Evolutionary conservation across 2,329 filamentous ascomycete genomes (phyloP).

Genomic region (Ceratocystis cacaofunesta): DNA sequence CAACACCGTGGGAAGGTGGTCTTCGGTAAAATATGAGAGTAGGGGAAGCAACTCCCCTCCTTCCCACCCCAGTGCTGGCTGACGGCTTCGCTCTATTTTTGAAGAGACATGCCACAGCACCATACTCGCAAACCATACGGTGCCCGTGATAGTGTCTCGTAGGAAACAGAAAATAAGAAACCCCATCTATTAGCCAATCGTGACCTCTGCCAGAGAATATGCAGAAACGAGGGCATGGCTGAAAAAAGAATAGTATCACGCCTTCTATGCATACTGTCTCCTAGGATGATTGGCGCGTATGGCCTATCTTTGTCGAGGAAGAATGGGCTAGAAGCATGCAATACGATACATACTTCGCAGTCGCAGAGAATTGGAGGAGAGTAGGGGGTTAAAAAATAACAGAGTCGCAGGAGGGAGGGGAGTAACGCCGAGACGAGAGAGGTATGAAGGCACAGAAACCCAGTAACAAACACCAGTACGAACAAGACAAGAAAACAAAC

Average conservation of each 20-base stretch:
- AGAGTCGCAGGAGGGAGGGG: neutral
- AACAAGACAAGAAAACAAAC: slow-evolving; percentile 11
- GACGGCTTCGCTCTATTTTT: neutral
- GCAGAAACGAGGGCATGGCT: slow-evolving; percentile 6
- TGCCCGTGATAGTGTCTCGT: neutral
- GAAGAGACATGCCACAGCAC: neutral
- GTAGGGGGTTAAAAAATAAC: neutral
- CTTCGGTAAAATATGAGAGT: neutral
- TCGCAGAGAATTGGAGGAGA: neutral
- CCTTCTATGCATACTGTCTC: slow-evolving; percentile 8
- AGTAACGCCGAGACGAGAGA: slow-evolving; percentile 3
- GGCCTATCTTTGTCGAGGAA: neutral
- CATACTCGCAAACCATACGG: too few relatives aligned
- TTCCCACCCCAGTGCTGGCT: neutral
- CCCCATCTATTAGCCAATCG: slow-evolving; percentile 3
- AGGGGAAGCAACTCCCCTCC: neutral
- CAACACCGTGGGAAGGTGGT: slow-evolving; percentile 2
- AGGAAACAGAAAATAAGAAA: slow-evolving; percentile 19
- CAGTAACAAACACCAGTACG: slow-evolving; percentile 6
- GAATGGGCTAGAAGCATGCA: neutral
- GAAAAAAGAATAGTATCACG: slow-evolving; percentile 10
- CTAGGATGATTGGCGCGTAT: neutral
- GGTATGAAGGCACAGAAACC: slow-evolving; percentile 6
- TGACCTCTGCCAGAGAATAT: neutral
- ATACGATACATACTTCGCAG: neutral